Evolutionary conservation across 495 filamentous ascomycete species (phyloP), one percentile per base, ranked within the genome.

Genomic region (Aspergillus affinis): DNA sequence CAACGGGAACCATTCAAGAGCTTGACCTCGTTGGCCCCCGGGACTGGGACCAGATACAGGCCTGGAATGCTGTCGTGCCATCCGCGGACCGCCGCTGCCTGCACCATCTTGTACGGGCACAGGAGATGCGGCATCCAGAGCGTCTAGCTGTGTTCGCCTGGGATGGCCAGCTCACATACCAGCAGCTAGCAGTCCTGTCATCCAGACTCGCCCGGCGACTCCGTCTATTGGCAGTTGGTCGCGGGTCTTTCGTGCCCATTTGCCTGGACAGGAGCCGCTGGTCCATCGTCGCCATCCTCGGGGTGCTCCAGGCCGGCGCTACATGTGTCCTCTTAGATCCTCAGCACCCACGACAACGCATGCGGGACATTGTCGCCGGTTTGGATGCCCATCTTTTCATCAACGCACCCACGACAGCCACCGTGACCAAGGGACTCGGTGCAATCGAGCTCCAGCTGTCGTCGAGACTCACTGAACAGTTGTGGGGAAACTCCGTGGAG

Each of bases 181-280:
- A 18, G n/a, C 51, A 74, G 48, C 64, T 76, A 1, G 64, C 73
- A 18, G 45, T 58, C 1, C 57, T 68, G 7, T 65, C 77, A 0
- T 52, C 63, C 5, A 41, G 50, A 0, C 59, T 81, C 2, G 69
- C 79, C 15, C 23, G 29, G 15, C 48, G 61, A 18, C 68, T 80
- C 4, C 41, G 62, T 15, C 7, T 36, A 58, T 52, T 68, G 0
- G 71, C 69, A 4, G 60, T 75, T 48, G 64, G 66, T 18, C 66
- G 65, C 1, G 74, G 68, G 18, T 55, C 52, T 0, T 65, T 73
- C 18, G 69, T 81, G 12, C 70, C 76, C 12, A 61, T 81, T 23
- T 74, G 66, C 51, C 75, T 79, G 53, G 80, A 81, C 48, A 82
- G 81, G 65, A 74, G 70, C 0, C 52, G 54, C 13, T 81, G 72